Conservation (phyloP, 1,284 basidiomycete species). For the Coniophora puteana region DNA sequence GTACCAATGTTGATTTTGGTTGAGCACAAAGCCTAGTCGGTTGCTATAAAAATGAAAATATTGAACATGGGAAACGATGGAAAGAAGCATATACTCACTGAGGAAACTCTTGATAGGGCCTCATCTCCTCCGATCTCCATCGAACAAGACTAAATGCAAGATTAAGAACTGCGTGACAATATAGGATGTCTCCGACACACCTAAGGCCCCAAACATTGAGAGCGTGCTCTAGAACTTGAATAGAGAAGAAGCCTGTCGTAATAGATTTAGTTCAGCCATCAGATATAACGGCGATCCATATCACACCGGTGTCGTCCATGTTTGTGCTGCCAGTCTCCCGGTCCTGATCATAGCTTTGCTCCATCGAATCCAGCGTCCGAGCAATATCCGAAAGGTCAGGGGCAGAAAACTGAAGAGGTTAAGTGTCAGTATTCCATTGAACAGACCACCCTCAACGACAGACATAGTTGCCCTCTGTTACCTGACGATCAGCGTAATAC, state of each 20-base stretch:
- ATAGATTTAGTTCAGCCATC: neutral
- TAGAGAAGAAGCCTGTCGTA: conserved; percentile 76
- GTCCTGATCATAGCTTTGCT: conserved; percentile 52
- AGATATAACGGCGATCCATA: neutral
- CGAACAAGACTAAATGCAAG: conserved; percentile 52
- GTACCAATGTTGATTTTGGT: conserved; percentile 88
- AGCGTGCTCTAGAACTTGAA: conserved; percentile 79
- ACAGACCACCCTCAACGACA: conserved; percentile 5
- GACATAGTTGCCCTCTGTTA: conserved; percentile 68
- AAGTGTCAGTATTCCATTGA: conserved; percentile 12
- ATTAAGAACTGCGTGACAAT: conserved; percentile 10
- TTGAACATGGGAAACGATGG: conserved; percentile 4
- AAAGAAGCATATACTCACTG: conserved; percentile 50
- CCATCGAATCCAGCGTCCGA: conserved; percentile 58
- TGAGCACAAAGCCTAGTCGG: conserved; percentile 87
- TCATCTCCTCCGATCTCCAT: conserved; percentile 86
- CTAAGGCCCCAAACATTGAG: conserved; percentile 81
- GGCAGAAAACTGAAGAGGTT: conserved; percentile 64
- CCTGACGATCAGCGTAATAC: conserved; percentile 7
- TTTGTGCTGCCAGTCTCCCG: conserved; percentile 57
- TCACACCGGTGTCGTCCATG: conserved; percentile 86
- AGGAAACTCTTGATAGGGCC: conserved; percentile 68
- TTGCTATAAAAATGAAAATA: conserved; percentile 40
- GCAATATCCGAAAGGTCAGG: conserved; percentile 87
- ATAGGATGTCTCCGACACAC: conserved; percentile 34